Evolutionary conservation across 805 yeast genomes (phyloP), one percentile per base, ranked within the genome.

Genomic region (Ogataea parapolymorpha): DNA sequence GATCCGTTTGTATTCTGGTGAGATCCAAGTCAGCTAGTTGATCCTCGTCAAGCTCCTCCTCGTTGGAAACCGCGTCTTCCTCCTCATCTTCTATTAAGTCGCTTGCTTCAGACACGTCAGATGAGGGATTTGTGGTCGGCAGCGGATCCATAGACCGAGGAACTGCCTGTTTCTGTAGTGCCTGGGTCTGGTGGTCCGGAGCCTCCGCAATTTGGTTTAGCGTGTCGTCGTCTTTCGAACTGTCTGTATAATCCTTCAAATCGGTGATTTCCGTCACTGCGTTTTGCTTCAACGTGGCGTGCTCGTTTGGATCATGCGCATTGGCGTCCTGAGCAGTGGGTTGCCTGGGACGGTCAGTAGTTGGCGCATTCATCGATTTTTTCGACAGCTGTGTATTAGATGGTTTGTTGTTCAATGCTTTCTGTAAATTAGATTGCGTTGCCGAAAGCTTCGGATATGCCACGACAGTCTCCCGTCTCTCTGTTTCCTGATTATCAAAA

Each of bases 1-100:
- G 95, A 31, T 82, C 90, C 16, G 80, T 80, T 62, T 83, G 90
- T 39, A 85, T 66, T 54, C 71, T 72, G 4, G 84, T 70, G 49
- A 84, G 63, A 59, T 82, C 89, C 31, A 81, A 61, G 33, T 67
- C 67, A 23, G 54, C 62, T 31, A 42, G 48, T 27, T 50, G 53
- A 12, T 49, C 53, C 26, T 50, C 54, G 26, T 48, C 53, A 38
- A 47, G 37, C 13, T 49, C 53, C 16, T 55, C 57, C 11, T 53
- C 57, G 11, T 45, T 45, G 33, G 32, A 40, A 8, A 41, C 18
- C n/a, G 34, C 42, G 6, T 42, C 56, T 12, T 42, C 53, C 5
- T 46, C 47, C 27, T 46, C 51, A 16, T 45, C 51, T 11, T 48
- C 54, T 13, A 26, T 45, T 29, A 45, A 30, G 17, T 50, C 55